Conservation (phyloP, 352 stramenopile genomes). For the Aphanomyces cochlioides region DNA sequence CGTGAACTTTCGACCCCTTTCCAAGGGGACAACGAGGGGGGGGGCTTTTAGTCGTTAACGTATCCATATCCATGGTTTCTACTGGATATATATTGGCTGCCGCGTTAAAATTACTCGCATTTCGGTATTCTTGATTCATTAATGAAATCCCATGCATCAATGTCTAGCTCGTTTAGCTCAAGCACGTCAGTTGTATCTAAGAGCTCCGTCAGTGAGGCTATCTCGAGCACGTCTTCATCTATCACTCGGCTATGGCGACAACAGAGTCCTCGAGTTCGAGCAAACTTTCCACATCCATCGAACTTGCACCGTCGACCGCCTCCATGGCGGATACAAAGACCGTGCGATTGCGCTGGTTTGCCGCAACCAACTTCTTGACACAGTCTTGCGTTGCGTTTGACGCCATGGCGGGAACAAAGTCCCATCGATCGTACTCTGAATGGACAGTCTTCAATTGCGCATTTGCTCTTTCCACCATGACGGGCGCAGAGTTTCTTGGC, state of each 20-base stretch:
- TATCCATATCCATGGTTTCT: too few species aligned
- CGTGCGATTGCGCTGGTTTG: not conserved
- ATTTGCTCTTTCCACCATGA: not conserved
- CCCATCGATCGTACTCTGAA: not conserved
- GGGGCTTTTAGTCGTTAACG: too few species aligned
- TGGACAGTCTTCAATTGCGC: not conserved
- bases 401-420: not conserved
- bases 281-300: not conserved
- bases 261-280: not conserved
- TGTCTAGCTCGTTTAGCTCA: too few species aligned
- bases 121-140: too few species aligned
- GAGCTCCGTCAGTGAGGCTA: too few species aligned
- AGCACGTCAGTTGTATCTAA: too few species aligned
- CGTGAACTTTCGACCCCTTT: too few species aligned
- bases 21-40: too few species aligned
- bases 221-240: too few species aligned
- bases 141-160: too few species aligned
- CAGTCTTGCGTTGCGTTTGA: not conserved
- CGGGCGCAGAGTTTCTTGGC: not conserved
- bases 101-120: too few species aligned
- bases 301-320: constrained; percentile 2
- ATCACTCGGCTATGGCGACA: not conserved
- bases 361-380: not conserved
- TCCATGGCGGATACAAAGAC: constrained; percentile 1
- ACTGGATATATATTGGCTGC: too few species aligned